A percentile compares a stretch with the other conserved stretches of the same genome.
phyloP scores from a whole-genome alignment of 306 rosid species.

The Delonix regia region DNA sequence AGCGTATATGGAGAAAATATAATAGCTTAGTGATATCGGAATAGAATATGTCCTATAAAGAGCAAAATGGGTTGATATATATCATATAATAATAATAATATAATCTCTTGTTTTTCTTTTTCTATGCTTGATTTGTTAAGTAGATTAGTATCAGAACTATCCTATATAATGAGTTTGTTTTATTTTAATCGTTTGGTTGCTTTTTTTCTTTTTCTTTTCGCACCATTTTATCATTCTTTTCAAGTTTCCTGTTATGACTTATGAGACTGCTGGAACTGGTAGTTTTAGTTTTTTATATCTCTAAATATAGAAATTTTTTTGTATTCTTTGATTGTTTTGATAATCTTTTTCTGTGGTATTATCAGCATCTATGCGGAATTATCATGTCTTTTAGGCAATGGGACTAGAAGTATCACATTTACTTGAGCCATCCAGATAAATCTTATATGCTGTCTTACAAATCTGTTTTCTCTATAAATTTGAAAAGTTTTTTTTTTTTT shows the following conservation, averaged over 20 bases:
- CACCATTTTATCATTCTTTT: constrained; percentile 1
- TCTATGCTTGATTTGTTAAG: background rate
- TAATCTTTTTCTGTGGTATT: constrained; percentile 24
- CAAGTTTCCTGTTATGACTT: constrained; percentile 23
- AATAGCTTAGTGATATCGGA: constrained; percentile 28
- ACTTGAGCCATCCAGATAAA: constrained; percentile 17
- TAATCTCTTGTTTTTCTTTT: background rate
- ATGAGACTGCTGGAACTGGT: constrained; percentile 1
- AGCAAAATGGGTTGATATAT: constrained; percentile 4
- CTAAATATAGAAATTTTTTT: constrained; percentile 23
- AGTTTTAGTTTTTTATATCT: constrained; percentile 10
- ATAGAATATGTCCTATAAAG: constrained; percentile 10
- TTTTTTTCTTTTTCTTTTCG: too few species aligned
- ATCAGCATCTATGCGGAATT: constrained; percentile 24
- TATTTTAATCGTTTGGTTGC: background rate
- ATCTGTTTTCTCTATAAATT: background rate
- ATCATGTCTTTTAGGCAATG: background rate
- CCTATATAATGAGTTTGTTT: background rate
- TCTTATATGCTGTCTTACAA: background rate
- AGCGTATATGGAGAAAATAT: background rate
- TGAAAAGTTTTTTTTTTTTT: background rate
- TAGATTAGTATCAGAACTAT: constrained; percentile 13
- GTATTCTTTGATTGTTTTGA: background rate
- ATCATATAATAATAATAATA: constrained; percentile 4
- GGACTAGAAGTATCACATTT: constrained; percentile 17